phyloP scores from a whole-genome alignment of 306 rosid genomes.

The Pterocarpus macrocarpus region DNA sequence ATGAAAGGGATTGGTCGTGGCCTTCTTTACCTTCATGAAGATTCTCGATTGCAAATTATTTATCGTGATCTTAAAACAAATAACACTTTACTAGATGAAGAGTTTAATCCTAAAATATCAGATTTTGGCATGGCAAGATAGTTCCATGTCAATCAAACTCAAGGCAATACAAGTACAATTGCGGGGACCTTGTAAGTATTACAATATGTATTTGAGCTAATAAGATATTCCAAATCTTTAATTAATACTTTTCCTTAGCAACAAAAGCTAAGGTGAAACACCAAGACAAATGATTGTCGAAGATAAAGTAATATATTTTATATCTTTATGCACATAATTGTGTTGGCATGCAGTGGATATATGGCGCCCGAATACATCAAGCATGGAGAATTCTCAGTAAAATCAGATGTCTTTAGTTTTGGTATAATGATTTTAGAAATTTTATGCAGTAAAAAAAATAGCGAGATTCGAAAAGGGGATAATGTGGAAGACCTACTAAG shows the following conservation, averaged over 20 bases:
- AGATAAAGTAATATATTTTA: neutral
- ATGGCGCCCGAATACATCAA: constrained; percentile 65
- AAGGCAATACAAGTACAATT: neutral
- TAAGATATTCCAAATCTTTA: neutral
- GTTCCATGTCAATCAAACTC: neutral
- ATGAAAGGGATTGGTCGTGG: neutral
- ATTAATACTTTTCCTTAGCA: neutral
- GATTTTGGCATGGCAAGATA: neutral
- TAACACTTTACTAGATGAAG: neutral
- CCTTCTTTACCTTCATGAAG: neutral
- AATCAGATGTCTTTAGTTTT: constrained; percentile 61
- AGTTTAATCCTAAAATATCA: neutral
- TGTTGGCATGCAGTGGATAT: constrained; percentile 54
- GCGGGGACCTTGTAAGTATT: neutral
- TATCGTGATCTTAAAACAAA: neutral
- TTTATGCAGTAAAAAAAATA: constrained; percentile 51
- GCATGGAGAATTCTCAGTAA: constrained; percentile 58
- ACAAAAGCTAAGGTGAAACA: neutral
- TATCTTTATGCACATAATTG: neutral
- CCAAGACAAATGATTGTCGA: no score
- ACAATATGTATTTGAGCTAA: neutral
- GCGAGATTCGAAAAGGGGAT: constrained; percentile 24
- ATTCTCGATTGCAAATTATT: neutral
- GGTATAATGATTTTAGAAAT: constrained; percentile 66
- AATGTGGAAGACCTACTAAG: constrained; percentile 45